Conservation (phyloP, 2,329 filamentous ascomycete species). For the Xylaria sp. region DNA sequence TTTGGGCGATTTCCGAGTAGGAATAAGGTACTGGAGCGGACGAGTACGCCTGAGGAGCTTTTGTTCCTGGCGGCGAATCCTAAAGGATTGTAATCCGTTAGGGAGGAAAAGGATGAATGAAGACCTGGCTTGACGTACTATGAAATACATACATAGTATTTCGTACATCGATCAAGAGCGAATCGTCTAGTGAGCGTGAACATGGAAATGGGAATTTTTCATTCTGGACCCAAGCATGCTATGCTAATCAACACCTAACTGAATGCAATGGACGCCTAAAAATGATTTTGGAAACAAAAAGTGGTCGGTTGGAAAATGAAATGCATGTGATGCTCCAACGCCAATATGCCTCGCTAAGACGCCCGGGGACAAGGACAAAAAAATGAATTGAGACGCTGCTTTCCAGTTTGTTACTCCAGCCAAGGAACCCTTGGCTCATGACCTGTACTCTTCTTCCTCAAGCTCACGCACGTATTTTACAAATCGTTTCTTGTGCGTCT, state of each 20-base stretch:
- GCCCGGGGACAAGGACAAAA: neutral
- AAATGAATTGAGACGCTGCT: neutral
- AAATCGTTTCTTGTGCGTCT: constrained; percentile 94
- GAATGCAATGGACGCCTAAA: neutral
- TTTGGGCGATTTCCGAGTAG: constrained; percentile 25
- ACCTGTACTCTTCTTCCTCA: constrained; percentile 47
- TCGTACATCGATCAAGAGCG: too few species aligned
- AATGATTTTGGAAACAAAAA: neutral
- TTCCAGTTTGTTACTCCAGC: neutral
- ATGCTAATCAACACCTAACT: neutral
- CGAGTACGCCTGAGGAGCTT: constrained; percentile 12
- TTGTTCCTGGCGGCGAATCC: neutral
- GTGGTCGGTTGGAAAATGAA: neutral
- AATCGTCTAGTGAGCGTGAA: too few species aligned
- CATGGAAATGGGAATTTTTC: too few species aligned
- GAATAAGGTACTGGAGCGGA: constrained; percentile 21
- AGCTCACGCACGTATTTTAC: constrained; percentile 88
- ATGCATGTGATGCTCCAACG: constrained; percentile 11
- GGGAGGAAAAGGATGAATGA: neutral
- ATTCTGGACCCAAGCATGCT: too few species aligned
- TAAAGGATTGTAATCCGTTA: neutral
- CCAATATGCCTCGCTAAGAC: constrained; percentile 8
- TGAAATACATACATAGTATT: too few species aligned
- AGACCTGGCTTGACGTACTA: too few species aligned
- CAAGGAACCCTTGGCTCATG: constrained; percentile 13